Evolutionary conservation across 306 rosid species (phyloP).

Genomic region (Prunus mume): DNA sequence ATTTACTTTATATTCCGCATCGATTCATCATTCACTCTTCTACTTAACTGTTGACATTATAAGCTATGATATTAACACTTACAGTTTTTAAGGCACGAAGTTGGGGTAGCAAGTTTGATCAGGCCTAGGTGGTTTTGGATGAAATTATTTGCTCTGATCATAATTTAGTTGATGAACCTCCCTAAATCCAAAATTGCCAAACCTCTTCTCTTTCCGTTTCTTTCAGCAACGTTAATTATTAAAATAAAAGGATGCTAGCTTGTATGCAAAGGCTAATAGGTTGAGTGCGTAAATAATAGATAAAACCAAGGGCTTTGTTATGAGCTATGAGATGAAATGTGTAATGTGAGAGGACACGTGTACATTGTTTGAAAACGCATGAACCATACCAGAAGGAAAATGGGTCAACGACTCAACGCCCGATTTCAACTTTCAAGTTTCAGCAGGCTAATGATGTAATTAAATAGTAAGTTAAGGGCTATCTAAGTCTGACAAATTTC

Average conservation of each 20-base stretch:
- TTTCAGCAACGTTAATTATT: not conserved
- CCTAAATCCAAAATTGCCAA: no score
- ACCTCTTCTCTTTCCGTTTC: not conserved
- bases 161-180: not conserved
- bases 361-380: not conserved
- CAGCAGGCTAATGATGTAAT: not conserved
- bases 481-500: not conserved
- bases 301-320: not conserved
- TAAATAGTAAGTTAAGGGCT: not conserved
- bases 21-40: no score
- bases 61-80: not conserved
- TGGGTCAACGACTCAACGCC: not conserved
- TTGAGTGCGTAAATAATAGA: not conserved
- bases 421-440: not conserved
- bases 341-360: not conserved
- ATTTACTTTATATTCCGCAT: no score
- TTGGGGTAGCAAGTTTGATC: not conserved
- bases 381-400: not conserved
- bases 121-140: no score
- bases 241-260: not conserved
- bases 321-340: no score
- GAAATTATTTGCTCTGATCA: no score
- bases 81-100: not conserved
- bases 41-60: no score
- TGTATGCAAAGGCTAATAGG: not conserved